Evolutionary conservation across 78 protist species (phyloP).

Genomic region (Fonticula alba): DNA sequence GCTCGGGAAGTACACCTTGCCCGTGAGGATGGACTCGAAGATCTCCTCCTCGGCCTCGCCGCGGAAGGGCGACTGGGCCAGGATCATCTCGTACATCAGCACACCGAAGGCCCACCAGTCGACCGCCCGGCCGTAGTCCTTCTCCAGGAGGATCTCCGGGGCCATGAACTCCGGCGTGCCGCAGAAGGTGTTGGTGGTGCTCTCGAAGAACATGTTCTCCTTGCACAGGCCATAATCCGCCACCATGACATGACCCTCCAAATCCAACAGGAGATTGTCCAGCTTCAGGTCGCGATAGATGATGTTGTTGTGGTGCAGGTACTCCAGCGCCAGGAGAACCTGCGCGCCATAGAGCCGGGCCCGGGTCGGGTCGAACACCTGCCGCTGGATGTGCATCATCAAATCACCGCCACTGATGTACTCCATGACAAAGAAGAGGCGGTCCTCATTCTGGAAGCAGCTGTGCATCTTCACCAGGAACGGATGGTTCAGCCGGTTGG

Average conservation of each 20-base stretch:
- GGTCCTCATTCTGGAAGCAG: slow-evolving; percentile 17
- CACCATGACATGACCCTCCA: slow-evolving; percentile 49
- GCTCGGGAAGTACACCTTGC: too few species aligned
- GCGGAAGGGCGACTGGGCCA: too few species aligned
- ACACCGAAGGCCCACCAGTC: slow-evolving; percentile 56
- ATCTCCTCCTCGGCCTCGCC: too few species aligned
- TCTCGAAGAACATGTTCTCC: slow-evolving; percentile 5
- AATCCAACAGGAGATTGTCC: slow-evolving; percentile 54
- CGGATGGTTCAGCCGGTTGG: slow-evolving; percentile 39
- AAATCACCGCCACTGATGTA: slow-evolving; percentile 76
- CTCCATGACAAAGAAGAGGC: slow-evolving; percentile 43
- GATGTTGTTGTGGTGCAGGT: slow-evolving; percentile 51
- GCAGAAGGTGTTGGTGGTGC: slow-evolving; percentile 55
- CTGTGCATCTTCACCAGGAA: slow-evolving; percentile 38
- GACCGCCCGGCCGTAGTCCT: slow-evolving; percentile 21
- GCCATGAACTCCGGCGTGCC: slow-evolving; percentile 85
- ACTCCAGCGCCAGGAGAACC: slow-evolving; percentile 57
- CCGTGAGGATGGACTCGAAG: too few species aligned
- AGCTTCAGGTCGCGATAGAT: slow-evolving; percentile 62
- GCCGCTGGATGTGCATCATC: slow-evolving; percentile 48
- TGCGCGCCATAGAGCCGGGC: slow-evolving; percentile 64
- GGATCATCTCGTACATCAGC: slow-evolving; percentile 25
- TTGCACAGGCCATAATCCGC: slow-evolving; percentile 83
- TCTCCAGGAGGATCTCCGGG: slow-evolving; percentile 19
- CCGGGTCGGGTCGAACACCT: slow-evolving; percentile 6